phyloP scores from a whole-genome alignment of 805 yeast genomes.

The Maudiozyma bulderi region DNA sequence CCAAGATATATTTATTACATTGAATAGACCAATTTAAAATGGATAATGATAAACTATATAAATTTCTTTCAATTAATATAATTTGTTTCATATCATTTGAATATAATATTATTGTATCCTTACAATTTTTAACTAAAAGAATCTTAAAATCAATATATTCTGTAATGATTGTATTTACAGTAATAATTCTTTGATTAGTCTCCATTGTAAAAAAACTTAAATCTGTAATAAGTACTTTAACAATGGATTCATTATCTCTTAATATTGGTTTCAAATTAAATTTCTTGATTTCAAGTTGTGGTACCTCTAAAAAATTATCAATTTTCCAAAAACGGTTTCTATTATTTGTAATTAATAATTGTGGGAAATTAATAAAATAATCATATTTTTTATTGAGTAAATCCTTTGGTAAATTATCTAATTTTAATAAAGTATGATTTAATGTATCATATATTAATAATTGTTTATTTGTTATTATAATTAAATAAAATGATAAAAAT shows the following conservation, averaged over 20 bases:
- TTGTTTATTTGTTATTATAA: not conserved
- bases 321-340: conserved; percentile 1
- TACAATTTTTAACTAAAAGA: not conserved
- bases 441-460: not conserved
- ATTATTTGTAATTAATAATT: not conserved
- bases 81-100: not conserved
- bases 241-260: conserved; percentile 1
- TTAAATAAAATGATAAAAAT: not conserved
- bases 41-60: conserved; percentile 3
- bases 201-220: not conserved
- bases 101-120: not conserved
- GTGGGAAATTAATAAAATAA: conserved; percentile 3
- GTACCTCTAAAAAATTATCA: not conserved
- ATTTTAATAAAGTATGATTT: not conserved
- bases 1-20: not conserved
- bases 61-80: conserved; percentile 3
- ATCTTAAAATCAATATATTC: not conserved
- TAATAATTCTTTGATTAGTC: conserved; percentile 6
- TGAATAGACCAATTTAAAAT: not conserved
- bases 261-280: conserved; percentile 2
- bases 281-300: not conserved
- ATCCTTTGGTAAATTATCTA: not conserved
- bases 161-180: not conserved
- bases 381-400: not conserved
- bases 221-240: not conserved